Evolutionary conservation across 164 flowering plant species (phyloP), one percentile per base, ranked within the genome.

Genomic region (Vitis labrusca): DNA sequence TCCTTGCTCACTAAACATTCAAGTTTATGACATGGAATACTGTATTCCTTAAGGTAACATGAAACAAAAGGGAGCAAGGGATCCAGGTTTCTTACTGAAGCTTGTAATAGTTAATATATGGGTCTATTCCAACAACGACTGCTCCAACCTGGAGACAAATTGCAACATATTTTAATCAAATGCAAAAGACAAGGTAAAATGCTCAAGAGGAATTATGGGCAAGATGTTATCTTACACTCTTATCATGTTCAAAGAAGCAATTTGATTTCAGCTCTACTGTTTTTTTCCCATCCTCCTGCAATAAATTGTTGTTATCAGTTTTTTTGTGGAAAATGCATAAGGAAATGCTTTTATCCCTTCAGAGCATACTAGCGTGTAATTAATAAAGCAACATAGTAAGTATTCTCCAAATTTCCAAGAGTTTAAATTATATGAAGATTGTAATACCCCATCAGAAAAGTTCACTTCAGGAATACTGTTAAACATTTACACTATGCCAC

Each of bases 121-220:
- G 89, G 77, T 95, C 99, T 62, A 95, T 63, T 67, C 99, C 99
- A 77, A 95, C 99, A 64, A 95, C 88, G 67, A 95, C 99, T 57
- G 98, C 99, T 82, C 99, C 99, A 71, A 95, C 99, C 99, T 95
- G 86, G 50, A 10, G 68, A 63, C 10, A 66, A 72, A 63, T 49
- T 54, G 49, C 59, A 59, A 27, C 12, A 14, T 47, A 47, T 15
- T 70, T 56, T 59, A 66, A 65, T 12, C 52, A 29, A 56, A 71
- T 17, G 66, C 53, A 48, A 19, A 50, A 13, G 37, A 60, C n/a
- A 8, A 59, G 50, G 13, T 55, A 52, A 67, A 67, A 52, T 44
- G 65, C n/a, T 55, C 11, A 64, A 52, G 48, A 37, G 23, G 60
- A 56, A 67, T 16, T 15, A 63, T 10, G 15, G 64, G 63, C 23